Percentiles rank a stretch among this genome's conserved stretches.
Conservation (phyloP, 1,284 basidiomycete species). For the Neolentinus lepideus region DNA sequence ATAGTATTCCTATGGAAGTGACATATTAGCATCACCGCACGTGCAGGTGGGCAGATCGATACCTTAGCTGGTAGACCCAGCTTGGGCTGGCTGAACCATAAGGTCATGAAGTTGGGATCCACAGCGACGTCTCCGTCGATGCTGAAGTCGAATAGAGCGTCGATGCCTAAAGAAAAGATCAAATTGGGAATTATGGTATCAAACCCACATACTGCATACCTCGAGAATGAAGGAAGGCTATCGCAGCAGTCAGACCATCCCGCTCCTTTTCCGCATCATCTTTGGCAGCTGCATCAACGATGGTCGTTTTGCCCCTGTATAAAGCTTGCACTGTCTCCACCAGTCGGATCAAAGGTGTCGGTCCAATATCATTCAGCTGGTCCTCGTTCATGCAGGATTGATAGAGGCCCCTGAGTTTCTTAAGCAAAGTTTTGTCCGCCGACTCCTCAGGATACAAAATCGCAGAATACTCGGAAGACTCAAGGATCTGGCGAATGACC, state of each 20-base stretch:
- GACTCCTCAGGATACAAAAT: conserved; percentile 3
- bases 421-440: conserved; percentile 38
- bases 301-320: conserved; percentile 44
- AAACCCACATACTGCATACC: conserved; percentile 33
- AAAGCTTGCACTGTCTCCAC: conserved; percentile 49
- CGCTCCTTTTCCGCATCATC: conserved; percentile 18
- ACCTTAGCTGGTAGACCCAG: conserved; percentile 89
- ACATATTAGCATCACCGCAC: conserved; percentile 5
- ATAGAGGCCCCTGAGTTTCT: conserved; percentile 80
- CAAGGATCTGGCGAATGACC: conserved; percentile 37
- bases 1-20: conserved; percentile 72
- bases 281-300: conserved; percentile 18
- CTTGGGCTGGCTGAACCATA: conserved; percentile 81
- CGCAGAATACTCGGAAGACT: conserved; percentile 17
- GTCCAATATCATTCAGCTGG: conserved; percentile 54
- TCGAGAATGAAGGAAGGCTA: conserved; percentile 84
- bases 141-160: conserved; percentile 69
- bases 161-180: conserved; percentile 45
- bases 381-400: conserved; percentile 78
- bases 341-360: conserved; percentile 52
- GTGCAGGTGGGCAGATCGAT: conserved; percentile 4
- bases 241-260: conserved; percentile 64
- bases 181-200: background rate
- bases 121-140: conserved; percentile 87
- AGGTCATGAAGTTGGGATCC: conserved; percentile 83